Conservation (phyloP, 495 filamentous ascomycete genomes). For the Neurospora terricola region DNA sequence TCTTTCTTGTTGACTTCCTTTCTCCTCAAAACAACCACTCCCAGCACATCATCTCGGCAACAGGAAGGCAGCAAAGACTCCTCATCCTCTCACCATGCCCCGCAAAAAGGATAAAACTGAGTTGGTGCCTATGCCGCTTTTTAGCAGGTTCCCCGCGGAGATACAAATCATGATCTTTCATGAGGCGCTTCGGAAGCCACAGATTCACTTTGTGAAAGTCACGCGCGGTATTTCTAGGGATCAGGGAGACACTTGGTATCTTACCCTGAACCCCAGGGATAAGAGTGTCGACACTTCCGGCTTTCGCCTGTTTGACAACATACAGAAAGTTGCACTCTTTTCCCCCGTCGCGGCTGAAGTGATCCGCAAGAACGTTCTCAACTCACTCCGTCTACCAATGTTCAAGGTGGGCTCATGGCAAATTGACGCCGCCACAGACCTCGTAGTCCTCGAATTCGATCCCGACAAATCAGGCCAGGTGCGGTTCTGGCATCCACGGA, state of each 20-base stretch:
- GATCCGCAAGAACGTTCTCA: neutral
- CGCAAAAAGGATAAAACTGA: neutral
- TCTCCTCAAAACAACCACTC: neutral
- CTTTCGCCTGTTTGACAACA: neutral
- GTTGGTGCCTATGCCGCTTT: neutral
- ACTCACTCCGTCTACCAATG: neutral
- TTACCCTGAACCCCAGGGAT: neutral
- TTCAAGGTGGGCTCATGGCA: neutral
- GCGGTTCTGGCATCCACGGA: neutral
- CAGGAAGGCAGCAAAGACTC: neutral
- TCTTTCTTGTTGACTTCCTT: neutral
- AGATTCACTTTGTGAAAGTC: conserved; percentile 10
- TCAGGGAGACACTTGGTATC: too few species aligned
- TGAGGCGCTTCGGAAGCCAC: conserved; percentile 11
- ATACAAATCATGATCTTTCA: conserved; percentile 7
- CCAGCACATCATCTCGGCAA: neutral
- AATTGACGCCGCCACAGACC: neutral
- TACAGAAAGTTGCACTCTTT: neutral
- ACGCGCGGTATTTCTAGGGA: too few species aligned
- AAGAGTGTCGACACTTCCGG: conserved; percentile 1
- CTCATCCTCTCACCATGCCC: neutral
- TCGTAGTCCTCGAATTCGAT: conserved; percentile 1
- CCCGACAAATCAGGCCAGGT: neutral
- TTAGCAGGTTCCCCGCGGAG: conserved; percentile 2
- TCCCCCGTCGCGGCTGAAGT: neutral